Evolutionary conservation across 805 yeast genomes (phyloP), one percentile per base, ranked within the genome.

Genomic region (Priceomyces haplophilus): DNA sequence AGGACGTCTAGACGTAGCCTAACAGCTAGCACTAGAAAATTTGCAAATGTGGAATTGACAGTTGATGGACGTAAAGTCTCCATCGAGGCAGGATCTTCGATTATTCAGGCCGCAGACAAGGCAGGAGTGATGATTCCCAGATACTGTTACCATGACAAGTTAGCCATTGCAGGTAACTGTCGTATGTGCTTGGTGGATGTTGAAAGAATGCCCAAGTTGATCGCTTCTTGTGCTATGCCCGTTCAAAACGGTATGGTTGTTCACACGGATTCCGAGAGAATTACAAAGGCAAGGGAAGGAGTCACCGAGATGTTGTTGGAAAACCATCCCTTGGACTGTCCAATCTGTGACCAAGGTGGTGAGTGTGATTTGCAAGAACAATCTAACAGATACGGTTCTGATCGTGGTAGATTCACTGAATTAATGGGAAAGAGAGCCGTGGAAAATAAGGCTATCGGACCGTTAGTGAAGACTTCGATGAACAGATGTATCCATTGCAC

Each of bases 331-430:
- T 75, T 87, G 59, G 96, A 88, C 70, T 87, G 95, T 69, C 96
- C 95, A 18, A 84, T 87, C 43, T 87, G 96, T 67, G 96, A 87
- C 68, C 96, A 87, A 68, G 96, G 95, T 67, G 96, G 96, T 51
- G 96, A 87, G 65, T 87, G 96, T 73, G 96, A 87, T 62, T 76
- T 87, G 54, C 96, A 88, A 70, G 96, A 88, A 61, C 96, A 87
- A 72, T 74, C 88, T 15, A 70, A 82, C 59, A 78, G 93, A 61
- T 85, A 85, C 60, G 96, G 96, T 46, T 68, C 85, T 41, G 96
- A 87, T 67, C 78, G 95, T 50, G 95, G 96, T 52, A 79, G 96
- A 63, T 88, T 84, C 70, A 66, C 75, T 48, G 96, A 87, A 65
- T 78, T 86, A 42, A 73, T 78, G 43, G 96, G 96, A 58, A 87